Evolutionary conservation across 768 basidiomycete species (phyloP).

Genomic region (Ramaria sp.): DNA sequence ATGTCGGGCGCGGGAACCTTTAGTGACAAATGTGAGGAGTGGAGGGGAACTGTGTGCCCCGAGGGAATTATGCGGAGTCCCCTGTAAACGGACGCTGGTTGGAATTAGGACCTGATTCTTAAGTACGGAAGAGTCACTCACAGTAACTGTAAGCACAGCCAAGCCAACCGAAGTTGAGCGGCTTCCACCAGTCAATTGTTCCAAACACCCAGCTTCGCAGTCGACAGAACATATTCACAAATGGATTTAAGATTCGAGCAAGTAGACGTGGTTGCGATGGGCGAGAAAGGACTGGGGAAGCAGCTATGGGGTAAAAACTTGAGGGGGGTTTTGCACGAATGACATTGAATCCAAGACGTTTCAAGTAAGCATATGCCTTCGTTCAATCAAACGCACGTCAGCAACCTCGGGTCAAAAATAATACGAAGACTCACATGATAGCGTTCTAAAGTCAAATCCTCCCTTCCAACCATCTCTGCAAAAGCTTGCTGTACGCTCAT

Average conservation of each 20-base stretch:
- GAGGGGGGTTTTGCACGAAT: constrained; percentile 61
- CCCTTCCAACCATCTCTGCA: constrained; percentile 71
- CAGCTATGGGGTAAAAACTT: constrained; percentile 39
- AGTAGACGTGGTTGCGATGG: constrained; percentile 21
- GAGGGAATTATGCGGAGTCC: constrained; percentile 64
- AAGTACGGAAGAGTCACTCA: constrained; percentile 22
- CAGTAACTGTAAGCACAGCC: constrained; percentile 41
- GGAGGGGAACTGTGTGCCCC: constrained; percentile 44
- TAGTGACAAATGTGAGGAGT: constrained; percentile 15
- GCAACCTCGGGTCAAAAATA: too few species aligned
- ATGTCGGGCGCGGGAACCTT: too few species aligned
- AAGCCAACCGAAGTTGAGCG: constrained; percentile 40
- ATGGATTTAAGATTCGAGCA: constrained; percentile 21
- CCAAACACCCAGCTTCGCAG: constrained; percentile 19
- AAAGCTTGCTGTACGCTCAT: constrained; percentile 92
- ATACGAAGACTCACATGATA: constrained; percentile 56
- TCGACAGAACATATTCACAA: constrained; percentile 23
- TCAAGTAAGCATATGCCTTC: constrained; percentile 88
- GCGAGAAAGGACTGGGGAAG: constrained; percentile 19
- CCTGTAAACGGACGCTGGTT: constrained; percentile 53
- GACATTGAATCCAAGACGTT: constrained; percentile 83
- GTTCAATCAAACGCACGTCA: not conserved
- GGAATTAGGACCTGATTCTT: not conserved
- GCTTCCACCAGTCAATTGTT: constrained; percentile 57
- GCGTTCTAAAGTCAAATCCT: constrained; percentile 69